phyloP scores from a whole-genome alignment of 768 basidiomycete species.

The Sporobolomyces phaffii region DNA sequence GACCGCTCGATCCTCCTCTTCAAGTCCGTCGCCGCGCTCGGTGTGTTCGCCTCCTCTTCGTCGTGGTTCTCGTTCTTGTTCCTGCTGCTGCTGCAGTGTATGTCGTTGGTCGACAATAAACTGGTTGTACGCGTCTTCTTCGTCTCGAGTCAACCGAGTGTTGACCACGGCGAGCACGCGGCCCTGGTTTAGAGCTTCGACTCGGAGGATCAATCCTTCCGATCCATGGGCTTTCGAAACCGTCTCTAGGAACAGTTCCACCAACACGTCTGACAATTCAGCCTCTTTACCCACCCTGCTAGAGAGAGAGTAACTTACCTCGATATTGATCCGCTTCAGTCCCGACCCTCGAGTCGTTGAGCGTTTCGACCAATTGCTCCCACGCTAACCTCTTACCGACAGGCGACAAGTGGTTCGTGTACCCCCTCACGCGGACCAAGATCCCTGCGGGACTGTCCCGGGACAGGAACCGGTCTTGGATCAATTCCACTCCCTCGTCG shows the following conservation, averaged over 20 bases:
- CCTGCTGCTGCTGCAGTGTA: no score
- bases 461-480: background rate
- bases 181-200: conserved; percentile 3
- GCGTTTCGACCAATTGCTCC: background rate
- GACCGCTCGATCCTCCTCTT: no score
- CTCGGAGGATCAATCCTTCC: background rate
- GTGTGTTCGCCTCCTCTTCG: background rate
- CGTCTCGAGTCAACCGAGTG: background rate
- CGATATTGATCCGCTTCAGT: background rate
- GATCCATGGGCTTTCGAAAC: no score
- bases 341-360: background rate
- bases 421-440: background rate
- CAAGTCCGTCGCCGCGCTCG: no score
- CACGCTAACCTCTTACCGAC: background rate
- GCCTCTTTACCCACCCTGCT: no score
- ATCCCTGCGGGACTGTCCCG: background rate
- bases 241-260: no score
- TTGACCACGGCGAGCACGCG: background rate
- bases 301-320: no score
- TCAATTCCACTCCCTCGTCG: background rate
- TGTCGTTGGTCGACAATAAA: no score
- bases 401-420: background rate
- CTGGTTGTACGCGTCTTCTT: background rate
- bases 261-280: no score
- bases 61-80: background rate